Conservation (phyloP, 2,329 filamentous ascomycete species). For the Coleophoma eucalyptorum region DNA sequence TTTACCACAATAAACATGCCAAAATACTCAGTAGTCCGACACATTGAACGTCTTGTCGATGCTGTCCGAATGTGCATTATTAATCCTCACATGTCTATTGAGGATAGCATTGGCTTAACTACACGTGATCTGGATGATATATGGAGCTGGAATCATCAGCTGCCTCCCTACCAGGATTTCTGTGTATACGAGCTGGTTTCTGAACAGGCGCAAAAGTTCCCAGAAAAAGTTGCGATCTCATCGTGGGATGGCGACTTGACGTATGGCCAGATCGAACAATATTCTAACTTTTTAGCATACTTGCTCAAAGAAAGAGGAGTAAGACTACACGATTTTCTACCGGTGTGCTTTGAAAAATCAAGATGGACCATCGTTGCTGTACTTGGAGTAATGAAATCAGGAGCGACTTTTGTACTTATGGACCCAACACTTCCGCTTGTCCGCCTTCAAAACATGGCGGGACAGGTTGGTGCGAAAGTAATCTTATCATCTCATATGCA, state of each 20-base stretch:
- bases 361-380: constrained; percentile 22
- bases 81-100: constrained; percentile 24
- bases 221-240: constrained; percentile 29
- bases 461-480: constrained; percentile 16
- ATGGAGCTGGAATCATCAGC: constrained; percentile 42
- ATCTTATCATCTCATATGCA: constrained; percentile 11
- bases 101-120: constrained; percentile 28
- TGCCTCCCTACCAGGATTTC: constrained; percentile 37
- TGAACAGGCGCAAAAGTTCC: constrained; percentile 29
- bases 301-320: constrained; percentile 13
- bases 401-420: constrained; percentile 24
- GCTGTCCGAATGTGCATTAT: constrained; percentile 31
- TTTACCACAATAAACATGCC: constrained; percentile 28
- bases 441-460: constrained; percentile 19
- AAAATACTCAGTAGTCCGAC: constrained; percentile 36
- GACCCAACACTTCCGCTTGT: constrained; percentile 22
- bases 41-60: constrained; percentile 39
- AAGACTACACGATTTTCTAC: constrained; percentile 12
- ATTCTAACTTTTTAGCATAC: constrained; percentile 14
- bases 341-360: constrained; percentile 27
- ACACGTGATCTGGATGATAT: constrained; percentile 38
- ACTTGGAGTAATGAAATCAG: constrained; percentile 24
- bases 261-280: constrained; percentile 18
- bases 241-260: constrained; percentile 27
- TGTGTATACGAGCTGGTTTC: constrained; percentile 45